Evolutionary conservation across 2,329 filamentous ascomycete species (phyloP), one percentile per base, ranked within the genome.

Genomic region (Sphaceloma murrayae): DNA sequence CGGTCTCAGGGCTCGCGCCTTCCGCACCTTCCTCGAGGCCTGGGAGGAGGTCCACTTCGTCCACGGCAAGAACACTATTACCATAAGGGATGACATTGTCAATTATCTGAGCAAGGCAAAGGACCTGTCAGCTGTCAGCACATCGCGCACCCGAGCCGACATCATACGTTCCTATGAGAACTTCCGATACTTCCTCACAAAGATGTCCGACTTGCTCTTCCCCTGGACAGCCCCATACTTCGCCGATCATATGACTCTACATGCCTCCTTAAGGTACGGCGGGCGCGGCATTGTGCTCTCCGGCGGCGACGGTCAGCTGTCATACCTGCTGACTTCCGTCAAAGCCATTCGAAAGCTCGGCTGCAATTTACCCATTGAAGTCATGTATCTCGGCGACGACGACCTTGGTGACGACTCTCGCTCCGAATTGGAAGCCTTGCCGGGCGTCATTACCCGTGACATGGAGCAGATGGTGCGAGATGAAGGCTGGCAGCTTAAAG

Each of bases 251-350:
- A 67, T 68, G 60, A 61, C 60, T 4, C 53, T 68, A 2, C 66
- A 66, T 46, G 54, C 63, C 2, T 61, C 65, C 39, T 59, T 67
- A 48, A 62, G 65, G 50, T 58, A 59, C 32, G 65, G 61, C 4
- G 65, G 65, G 1, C 56, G 61, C 6, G 67, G 67, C 5, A 62
- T 69, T 33, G 67, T 69, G 2, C 62, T 69, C 13, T 66, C 66
- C 0, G 66, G 63, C 10, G 67, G 66, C 3, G 62, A 68, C 45
- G 56, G 59, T 10, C 67, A 69, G 48, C 64, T 65, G 3, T 56
- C 57, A 1, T 68, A 62, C 49, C 56, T 70, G 3, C 49, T 68
- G 11, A 67, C 67, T 3, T 64, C 63, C 2, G 68, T 70, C 43
- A 55, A 56, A 6, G 56, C 59, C 7, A 55, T 65, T 39, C 56